Conservation (phyloP, 164 flowering plant species). For the Taxillus chinensis region DNA sequence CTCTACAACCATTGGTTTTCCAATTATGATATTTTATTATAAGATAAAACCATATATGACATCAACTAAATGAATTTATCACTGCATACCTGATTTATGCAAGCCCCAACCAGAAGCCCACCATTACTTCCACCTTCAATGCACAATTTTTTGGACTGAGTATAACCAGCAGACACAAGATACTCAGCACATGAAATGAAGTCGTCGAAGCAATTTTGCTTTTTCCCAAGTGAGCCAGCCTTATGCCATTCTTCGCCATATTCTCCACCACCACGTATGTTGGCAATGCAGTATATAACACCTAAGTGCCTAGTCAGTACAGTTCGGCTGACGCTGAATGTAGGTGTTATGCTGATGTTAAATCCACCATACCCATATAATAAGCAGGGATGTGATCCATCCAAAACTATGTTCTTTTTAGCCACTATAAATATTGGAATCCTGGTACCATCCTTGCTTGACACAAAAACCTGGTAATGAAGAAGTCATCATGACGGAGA, state of each 20-base stretch:
- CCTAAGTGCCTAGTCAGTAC: slow-evolving; percentile 65
- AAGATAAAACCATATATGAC: neutral
- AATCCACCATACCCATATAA: slow-evolving; percentile 97
- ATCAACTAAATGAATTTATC: too few species aligned
- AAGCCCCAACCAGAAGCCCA: slow-evolving; percentile 91
- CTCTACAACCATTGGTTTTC: slow-evolving; percentile 41
- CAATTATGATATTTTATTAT: neutral
- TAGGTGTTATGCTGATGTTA: slow-evolving; percentile 79
- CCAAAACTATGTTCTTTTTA: slow-evolving; percentile 54
- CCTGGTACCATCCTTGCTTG: slow-evolving; percentile 89
- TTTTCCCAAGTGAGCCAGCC: slow-evolving; percentile 78
- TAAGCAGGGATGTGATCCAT: slow-evolving; percentile 90
- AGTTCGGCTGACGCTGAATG: slow-evolving; percentile 63
- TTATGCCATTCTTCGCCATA: slow-evolving; percentile 99
- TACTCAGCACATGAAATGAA: slow-evolving; percentile 82
- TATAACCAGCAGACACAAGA: slow-evolving; percentile 85
- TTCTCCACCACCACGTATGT: slow-evolving; percentile 99
- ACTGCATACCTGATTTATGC: slow-evolving; percentile 82
- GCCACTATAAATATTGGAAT: slow-evolving; percentile 86
- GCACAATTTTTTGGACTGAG: slow-evolving; percentile 68
- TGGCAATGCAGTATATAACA: slow-evolving; percentile 71
- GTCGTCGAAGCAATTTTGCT: slow-evolving; percentile 98
- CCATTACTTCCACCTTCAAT: slow-evolving; percentile 99
- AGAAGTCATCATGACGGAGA: slow-evolving; percentile 4
- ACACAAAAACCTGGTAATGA: slow-evolving; percentile 60